phyloP scores from a whole-genome alignment of 2,329 filamentous ascomycete genomes.

The Coniochaeta sp. region DNA sequence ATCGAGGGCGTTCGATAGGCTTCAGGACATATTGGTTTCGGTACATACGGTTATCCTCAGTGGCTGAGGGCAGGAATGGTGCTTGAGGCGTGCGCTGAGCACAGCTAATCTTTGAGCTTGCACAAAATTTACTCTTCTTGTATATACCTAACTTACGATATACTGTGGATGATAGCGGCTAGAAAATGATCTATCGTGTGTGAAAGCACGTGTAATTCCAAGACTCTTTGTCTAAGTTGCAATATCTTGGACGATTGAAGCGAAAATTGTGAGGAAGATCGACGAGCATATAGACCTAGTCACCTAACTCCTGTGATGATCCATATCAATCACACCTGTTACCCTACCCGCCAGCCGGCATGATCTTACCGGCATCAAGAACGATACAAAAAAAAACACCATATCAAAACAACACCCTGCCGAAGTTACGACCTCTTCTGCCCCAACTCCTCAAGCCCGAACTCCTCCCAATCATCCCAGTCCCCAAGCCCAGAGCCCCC shows the following conservation, averaged over 20 bases:
- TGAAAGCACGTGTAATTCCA: not conserved
- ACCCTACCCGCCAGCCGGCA: not conserved
- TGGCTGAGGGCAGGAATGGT: not conserved
- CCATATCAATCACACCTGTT: not conserved
- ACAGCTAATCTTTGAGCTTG: not conserved
- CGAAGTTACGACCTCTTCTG: constrained; percentile 51
- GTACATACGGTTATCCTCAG: not conserved
- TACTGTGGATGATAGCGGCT: not conserved
- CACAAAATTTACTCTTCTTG: not conserved
- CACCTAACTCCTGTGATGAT: not conserved
- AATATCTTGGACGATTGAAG: not conserved
- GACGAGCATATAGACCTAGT: not conserved
- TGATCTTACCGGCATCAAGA: not conserved
- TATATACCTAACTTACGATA: not conserved
- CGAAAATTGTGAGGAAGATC: not conserved
- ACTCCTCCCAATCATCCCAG: constrained; percentile 53
- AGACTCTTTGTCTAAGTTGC: not conserved
- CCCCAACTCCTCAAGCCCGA: constrained; percentile 61
- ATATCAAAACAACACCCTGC: not conserved
- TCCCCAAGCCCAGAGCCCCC: constrained; percentile 27
- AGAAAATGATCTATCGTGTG: not conserved
- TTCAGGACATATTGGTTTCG: not conserved
- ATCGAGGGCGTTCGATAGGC: not conserved
- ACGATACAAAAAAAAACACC: not conserved
- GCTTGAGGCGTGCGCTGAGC: not conserved